These are phyloP conservation scores for Ogataea nitratoaversa DNA, from an alignment of 805 yeast species.

Conservation along the genomic window DNA sequence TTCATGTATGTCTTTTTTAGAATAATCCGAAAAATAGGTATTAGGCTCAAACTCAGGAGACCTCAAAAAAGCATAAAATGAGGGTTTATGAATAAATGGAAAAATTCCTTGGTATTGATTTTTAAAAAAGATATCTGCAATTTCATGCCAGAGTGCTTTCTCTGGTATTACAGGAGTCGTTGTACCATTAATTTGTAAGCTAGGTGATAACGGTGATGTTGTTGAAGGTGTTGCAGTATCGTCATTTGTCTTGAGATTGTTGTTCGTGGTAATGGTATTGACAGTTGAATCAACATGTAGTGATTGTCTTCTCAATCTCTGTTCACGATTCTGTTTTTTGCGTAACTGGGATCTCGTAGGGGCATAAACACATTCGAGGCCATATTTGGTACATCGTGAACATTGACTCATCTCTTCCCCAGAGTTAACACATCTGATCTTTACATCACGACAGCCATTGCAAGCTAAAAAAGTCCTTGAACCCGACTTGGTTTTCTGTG, in stretches of 20 bases:
- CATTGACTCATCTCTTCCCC: constrained; percentile 5
- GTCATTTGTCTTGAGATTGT: neutral
- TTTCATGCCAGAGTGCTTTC: constrained; percentile 10
- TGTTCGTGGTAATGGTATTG: neutral
- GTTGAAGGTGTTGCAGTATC: neutral
- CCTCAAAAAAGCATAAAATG: constrained; percentile 8
- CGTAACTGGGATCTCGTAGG: constrained; percentile 7
- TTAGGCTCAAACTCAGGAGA: constrained; percentile 9
- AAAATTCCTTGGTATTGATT: constrained; percentile 14
- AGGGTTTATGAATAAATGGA: constrained; percentile 12
- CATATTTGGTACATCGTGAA: constrained; percentile 4
- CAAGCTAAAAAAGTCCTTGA: constrained; percentile 12
- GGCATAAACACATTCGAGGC: constrained; percentile 6
- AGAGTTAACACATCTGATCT: constrained; percentile 7
- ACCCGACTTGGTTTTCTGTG: neutral
- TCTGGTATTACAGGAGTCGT: constrained; percentile 6
- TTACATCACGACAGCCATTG: constrained; percentile 8
- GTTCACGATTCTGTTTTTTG: constrained; percentile 1
- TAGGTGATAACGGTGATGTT: neutral
- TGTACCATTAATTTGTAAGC: neutral
- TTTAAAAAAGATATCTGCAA: constrained; percentile 10
- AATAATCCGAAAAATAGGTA: constrained; percentile 9
- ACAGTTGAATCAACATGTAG: too few relatives aligned
- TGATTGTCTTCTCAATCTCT: neutral
- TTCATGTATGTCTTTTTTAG: constrained; percentile 3